Base-by-base conservation (phyloP, 176 grass and related monocot species). In the Bothriochloa decipiens region DNA sequence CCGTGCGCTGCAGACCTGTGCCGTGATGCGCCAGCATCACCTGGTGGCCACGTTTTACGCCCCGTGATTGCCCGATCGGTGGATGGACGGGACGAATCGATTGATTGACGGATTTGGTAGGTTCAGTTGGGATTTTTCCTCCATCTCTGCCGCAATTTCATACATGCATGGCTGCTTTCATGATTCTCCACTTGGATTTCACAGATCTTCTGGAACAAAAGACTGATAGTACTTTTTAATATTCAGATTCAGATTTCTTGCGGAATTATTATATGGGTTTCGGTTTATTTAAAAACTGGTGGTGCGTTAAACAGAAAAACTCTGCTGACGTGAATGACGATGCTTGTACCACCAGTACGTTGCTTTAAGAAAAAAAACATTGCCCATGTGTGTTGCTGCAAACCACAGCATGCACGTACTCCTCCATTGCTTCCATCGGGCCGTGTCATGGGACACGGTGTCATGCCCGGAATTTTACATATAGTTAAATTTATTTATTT, bases 71-170 rank as follows among this genome's bases (percentile, higher is more conserved):
- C 26, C 16, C 39, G 8, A 57, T 49, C 65, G 18, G 8, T 16
- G 16, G 8, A n/a, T 65, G 32, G 60, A 46, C 22, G 65, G 42
- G 17, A 45, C 11, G 77, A 26, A 13, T 18, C 33, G 28, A 68
- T 43, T 55, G 86, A 87, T 76, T 45, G 72, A 12, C 9, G 33
- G 80, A 78, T 52, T 77, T 57, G 86, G 52, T 17, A 62, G 29
- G 64, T 46, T 52, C 78, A 37, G 47, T 76, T 49, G 37, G 27
- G 32, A 32, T 27, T 45, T 27, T 52, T 17, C 22, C 9, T 25
- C 5, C 11, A 25, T 47, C 26, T 82, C 29, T 61, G 72, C n/a
- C 49, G 49, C 16, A 12, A 32, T 72, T 63, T 47, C 70, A 17
- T 65, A 12, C 62, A 14, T 18, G 27, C 6, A 42, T 28, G 71